Conservation (phyloP, 83 land plant genomes). For the Picea engelmannii region DNA sequence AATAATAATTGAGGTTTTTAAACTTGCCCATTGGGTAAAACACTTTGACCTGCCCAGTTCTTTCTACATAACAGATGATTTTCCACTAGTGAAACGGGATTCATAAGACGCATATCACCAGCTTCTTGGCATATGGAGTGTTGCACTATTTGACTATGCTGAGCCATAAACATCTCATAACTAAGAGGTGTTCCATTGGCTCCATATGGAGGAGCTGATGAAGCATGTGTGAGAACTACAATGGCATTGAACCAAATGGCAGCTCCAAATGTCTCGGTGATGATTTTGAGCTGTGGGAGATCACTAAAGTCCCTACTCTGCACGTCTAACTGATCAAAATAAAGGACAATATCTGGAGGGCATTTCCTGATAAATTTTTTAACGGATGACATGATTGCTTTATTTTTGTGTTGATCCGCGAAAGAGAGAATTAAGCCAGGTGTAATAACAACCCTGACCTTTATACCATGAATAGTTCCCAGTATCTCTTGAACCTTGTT, state of each 20-base stretch:
- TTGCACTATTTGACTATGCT: slow-evolving; percentile 59
- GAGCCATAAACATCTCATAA: slow-evolving; percentile 32
- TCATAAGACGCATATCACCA: too few relatives aligned
- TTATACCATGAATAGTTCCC: too few relatives aligned
- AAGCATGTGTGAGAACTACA: slow-evolving; percentile 22
- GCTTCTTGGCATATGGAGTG: slow-evolving; percentile 60
- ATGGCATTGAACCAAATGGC: slow-evolving; percentile 69
- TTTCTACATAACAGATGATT: slow-evolving; percentile 51
- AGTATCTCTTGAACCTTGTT: too few relatives aligned
- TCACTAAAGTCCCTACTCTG: slow-evolving; percentile 61
- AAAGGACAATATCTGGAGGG: slow-evolving; percentile 89
- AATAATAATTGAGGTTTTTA: too few relatives aligned
- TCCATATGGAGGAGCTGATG: too few relatives aligned
- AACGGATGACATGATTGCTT: slow-evolving; percentile 74
- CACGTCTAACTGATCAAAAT: slow-evolving; percentile 58
- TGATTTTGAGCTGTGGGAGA: slow-evolving; percentile 53
- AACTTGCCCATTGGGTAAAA: too few relatives aligned
- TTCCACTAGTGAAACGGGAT: slow-evolving; percentile 25
- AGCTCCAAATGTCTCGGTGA: slow-evolving; percentile 1
- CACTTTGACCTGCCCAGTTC: slow-evolving; percentile 8
- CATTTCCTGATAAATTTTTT: slow-evolving; percentile 78
- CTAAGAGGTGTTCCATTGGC: too few relatives aligned
- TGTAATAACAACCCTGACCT: too few relatives aligned
- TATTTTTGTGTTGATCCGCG: slow-evolving; percentile 74
- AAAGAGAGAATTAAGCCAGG: slow-evolving; percentile 17